Conservation (phyloP, 176 grass and related monocot genomes). For the Carex kokanica region DNA sequence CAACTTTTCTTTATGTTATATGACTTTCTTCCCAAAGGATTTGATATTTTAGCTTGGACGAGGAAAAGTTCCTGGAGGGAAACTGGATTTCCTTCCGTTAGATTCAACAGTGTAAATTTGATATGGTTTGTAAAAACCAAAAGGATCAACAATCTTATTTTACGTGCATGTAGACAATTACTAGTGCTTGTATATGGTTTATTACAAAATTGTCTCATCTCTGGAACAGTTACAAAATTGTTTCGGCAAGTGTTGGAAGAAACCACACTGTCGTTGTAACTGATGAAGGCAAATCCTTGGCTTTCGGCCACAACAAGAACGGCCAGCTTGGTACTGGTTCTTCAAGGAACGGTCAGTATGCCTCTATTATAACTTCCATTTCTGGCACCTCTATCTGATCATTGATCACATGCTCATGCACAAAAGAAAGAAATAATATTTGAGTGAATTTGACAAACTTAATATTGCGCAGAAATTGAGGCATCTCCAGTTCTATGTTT, state of each 20-base stretch:
- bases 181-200: neutral
- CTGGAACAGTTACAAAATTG: constrained; percentile 54
- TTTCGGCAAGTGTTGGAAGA: constrained; percentile 72
- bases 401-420: neutral
- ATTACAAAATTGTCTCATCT: constrained; percentile 20
- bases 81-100: neutral
- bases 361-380: constrained; percentile 15
- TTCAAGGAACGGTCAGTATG: constrained; percentile 55
- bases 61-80: neutral
- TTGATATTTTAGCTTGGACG: neutral
- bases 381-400: neutral
- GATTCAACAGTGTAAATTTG: neutral
- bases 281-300: constrained; percentile 70
- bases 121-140: neutral
- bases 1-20: neutral
- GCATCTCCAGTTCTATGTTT: constrained; percentile 63
- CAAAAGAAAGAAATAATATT: neutral
- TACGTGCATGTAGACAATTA: constrained; percentile 8
- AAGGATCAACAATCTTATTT: neutral
- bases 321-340: constrained; percentile 89
- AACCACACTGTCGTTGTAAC: constrained; percentile 86
- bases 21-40: neutral
- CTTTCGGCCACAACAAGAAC: constrained; percentile 88
- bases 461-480: constrained; percentile 68
- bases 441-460: constrained; percentile 26